A percentile compares a stretch with the other conserved stretches of the same genome.
These are phyloP conservation scores for Maudiozyma turicensis DNA, from an alignment of 805 yeast species.

Conservation along the genomic window DNA sequence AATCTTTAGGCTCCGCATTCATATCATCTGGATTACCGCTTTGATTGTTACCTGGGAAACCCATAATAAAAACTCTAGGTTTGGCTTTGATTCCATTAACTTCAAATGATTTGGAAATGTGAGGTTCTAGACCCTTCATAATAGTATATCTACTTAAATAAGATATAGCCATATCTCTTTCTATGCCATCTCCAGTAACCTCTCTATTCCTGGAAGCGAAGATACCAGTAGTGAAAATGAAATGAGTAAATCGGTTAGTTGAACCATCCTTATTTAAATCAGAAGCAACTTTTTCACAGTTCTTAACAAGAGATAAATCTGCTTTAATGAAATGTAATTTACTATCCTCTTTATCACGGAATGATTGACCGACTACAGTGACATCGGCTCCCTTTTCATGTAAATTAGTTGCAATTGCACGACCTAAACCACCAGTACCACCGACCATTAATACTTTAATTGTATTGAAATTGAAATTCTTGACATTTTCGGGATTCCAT, in stretches of 20 bases:
- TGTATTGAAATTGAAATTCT: slow-evolving; percentile 1
- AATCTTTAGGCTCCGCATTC: slow-evolving; percentile 25
- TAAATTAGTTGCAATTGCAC: slow-evolving; percentile 23
- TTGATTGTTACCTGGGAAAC: slow-evolving; percentile 31
- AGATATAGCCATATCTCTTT: slow-evolving; percentile 32
- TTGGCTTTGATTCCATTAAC: neutral
- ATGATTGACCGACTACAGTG: slow-evolving; percentile 31
- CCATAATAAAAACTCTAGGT: slow-evolving; percentile 33
- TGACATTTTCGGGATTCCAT: slow-evolving; percentile 1
- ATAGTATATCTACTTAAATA: slow-evolving; percentile 30
- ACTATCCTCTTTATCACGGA: slow-evolving; percentile 21
- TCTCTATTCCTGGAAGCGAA: slow-evolving; percentile 26
- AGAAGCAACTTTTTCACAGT: slow-evolving; percentile 18
- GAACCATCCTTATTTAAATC: slow-evolving; percentile 12
- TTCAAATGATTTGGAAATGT: slow-evolving; percentile 7
- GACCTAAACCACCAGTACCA: slow-evolving; percentile 35
- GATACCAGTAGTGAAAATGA: slow-evolving; percentile 35
- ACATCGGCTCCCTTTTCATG: slow-evolving; percentile 27
- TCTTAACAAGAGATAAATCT: slow-evolving; percentile 28
- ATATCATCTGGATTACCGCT: slow-evolving; percentile 30
- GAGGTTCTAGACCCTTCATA: slow-evolving; percentile 21
- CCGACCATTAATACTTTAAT: slow-evolving; percentile 28
- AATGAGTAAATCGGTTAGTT: slow-evolving; percentile 14
- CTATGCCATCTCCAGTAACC: slow-evolving; percentile 32
- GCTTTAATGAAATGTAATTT: slow-evolving; percentile 28